Evolutionary conservation across 345 rosid species (phyloP).

Genomic region (Pistacia vera): DNA sequence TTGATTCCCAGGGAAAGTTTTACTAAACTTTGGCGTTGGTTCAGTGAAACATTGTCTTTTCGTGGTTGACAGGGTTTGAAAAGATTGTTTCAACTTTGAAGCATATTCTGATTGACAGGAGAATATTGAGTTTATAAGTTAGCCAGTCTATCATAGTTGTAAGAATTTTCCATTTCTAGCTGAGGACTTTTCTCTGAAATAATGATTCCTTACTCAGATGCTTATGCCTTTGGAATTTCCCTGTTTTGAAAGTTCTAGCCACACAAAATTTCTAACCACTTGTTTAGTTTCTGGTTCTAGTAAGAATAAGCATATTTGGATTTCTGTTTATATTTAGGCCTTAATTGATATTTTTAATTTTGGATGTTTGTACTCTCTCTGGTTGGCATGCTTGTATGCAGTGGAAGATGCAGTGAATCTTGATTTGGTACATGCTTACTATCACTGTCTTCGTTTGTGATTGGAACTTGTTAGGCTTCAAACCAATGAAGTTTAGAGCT

Average conservation of each 20-base stretch:
- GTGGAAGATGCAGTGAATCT: neutral
- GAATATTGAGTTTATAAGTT: neutral
- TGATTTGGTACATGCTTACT: neutral
- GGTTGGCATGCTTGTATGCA: neutral
- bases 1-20: neutral
- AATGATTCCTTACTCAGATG: neutral
- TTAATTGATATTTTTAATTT: neutral
- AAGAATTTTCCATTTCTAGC: neutral
- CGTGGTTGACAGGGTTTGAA: neutral
- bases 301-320: neutral
- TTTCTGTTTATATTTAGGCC: neutral
- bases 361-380: neutral
- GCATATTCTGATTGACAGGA: conserved; percentile 1
- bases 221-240: neutral
- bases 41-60: neutral
- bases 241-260: neutral
- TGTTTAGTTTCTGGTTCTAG: neutral
- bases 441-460: too few species aligned
- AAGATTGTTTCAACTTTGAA: neutral
- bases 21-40: neutral
- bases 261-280: neutral
- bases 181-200: neutral
- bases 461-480: neutral
- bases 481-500: neutral
- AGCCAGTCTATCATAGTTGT: neutral